These are phyloP conservation scores for Calonectria pauciramosa DNA, from an alignment of 2,329 filamentous ascomycete species.

Conservation along the genomic window DNA sequence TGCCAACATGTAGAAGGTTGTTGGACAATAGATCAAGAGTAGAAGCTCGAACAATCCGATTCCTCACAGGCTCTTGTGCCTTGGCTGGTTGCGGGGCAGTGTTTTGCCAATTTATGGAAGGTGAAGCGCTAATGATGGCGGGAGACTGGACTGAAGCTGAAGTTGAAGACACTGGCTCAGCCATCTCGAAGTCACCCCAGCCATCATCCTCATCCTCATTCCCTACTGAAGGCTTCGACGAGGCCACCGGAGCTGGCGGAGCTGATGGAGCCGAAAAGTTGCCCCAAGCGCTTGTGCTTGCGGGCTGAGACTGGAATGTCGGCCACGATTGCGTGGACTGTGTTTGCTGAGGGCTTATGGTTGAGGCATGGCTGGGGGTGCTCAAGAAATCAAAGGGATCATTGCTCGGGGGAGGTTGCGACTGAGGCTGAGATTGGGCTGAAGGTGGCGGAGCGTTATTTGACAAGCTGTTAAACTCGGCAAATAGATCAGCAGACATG, in stretches of 20 bases:
- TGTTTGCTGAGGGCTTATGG: constrained; percentile 32
- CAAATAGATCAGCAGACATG: constrained; percentile 78
- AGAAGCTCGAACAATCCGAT: constrained; percentile 57
- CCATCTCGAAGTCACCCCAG: constrained; percentile 78
- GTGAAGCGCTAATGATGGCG: neutral
- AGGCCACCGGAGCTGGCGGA: constrained; percentile 13
- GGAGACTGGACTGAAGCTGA: constrained; percentile 29
- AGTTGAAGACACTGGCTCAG: constrained; percentile 51
- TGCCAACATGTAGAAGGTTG: constrained; percentile 59
- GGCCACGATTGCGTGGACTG: constrained; percentile 52
- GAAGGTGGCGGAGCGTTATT: constrained; percentile 49
- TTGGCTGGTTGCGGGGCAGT: constrained; percentile 18
- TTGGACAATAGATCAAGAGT: constrained; percentile 69
- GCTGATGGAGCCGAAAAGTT: constrained; percentile 24
- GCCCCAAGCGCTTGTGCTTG: constrained; percentile 36
- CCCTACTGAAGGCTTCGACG: constrained; percentile 33
- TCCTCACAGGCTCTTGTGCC: constrained; percentile 30
- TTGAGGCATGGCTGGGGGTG: constrained; percentile 31
- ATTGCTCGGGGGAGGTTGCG: constrained; percentile 35
- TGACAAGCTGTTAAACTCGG: constrained; percentile 69
- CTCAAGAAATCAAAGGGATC: constrained; percentile 46
- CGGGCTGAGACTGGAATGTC: constrained; percentile 44
- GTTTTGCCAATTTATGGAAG: constrained; percentile 34
- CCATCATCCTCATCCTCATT: constrained; percentile 70
- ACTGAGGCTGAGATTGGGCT: constrained; percentile 26